Evolutionary conservation across 805 yeast species (phyloP).

Genomic region (Ogataea glucozyma): DNA sequence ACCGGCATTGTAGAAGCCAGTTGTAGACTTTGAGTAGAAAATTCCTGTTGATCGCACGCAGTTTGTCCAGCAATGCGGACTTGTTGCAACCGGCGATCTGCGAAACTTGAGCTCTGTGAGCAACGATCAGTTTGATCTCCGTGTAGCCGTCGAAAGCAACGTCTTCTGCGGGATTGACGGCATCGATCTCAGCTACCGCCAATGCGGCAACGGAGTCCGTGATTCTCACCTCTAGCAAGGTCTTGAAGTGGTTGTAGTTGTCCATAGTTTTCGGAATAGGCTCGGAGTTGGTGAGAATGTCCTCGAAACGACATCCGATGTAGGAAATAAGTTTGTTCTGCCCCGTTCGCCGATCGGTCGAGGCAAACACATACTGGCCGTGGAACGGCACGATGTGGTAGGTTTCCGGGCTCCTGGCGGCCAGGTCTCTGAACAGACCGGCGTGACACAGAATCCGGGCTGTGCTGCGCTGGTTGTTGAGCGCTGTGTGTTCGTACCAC

Average conservation of each 20-base stretch:
- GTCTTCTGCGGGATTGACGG: constrained; percentile 1
- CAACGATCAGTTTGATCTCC: constrained; percentile 8
- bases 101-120: neutral
- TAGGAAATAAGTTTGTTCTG: constrained; percentile 5
- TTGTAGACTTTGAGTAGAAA: constrained; percentile 1
- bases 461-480: neutral
- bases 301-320: constrained; percentile 15
- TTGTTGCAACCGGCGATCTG: neutral
- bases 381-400: constrained; percentile 13
- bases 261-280: constrained; percentile 1
- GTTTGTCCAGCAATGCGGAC: neutral
- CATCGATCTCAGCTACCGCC: constrained; percentile 12
- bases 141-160: neutral
- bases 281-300: constrained; percentile 6
- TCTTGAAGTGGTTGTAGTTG: constrained; percentile 9
- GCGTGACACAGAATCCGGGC: constrained; percentile 9
- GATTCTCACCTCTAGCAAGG: constrained; percentile 4
- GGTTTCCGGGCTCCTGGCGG: neutral
- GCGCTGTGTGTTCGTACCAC: constrained; percentile 1
- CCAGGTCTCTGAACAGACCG: constrained; percentile 13
- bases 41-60: neutral
- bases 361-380: constrained; percentile 12
- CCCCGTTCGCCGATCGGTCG: constrained; percentile 5
- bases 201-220: neutral
- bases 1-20: constrained; percentile 16